These are phyloP conservation scores for Macrolepiota albuminosa DNA, from an alignment of 768 basidiomycete species.

Conservation along the genomic window DNA sequence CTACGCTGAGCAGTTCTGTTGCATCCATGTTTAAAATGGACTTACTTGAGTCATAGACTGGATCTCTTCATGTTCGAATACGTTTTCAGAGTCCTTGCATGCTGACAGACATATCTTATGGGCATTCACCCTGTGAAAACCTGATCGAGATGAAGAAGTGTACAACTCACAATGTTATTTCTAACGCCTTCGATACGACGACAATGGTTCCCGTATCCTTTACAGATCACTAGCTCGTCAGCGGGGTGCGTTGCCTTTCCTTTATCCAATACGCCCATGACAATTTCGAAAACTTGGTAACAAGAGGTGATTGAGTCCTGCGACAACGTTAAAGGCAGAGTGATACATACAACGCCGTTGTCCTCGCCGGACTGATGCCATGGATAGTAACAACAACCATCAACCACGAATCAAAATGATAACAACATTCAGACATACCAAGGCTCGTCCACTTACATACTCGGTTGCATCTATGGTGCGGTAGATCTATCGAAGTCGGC, in stretches of 20 bases:
- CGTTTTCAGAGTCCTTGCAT: slow-evolving; percentile 2
- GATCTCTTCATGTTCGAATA: neutral
- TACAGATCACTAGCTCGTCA: neutral
- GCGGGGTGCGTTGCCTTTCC: neutral
- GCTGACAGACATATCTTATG: slow-evolving; percentile 1
- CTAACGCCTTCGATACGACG: neutral
- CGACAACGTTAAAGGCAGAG: neutral
- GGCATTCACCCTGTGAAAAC: neutral
- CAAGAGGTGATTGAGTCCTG: neutral
- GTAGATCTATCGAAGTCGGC: neutral
- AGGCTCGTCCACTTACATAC: neutral
- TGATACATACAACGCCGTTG: neutral
- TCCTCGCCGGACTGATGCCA: neutral
- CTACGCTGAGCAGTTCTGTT: neutral
- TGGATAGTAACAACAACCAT: no score
- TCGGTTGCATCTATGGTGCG: neutral
- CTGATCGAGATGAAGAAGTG: neutral
- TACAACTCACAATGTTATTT: slow-evolving; percentile 1
- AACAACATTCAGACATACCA: neutral
- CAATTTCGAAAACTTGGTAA: neutral
- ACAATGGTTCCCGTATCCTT: neutral
- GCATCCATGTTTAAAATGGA: no score
- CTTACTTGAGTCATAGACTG: slow-evolving; percentile 2
- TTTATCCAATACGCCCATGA: no score
- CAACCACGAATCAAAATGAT: no score